Evolutionary conservation across 2,329 filamentous ascomycete genomes (phyloP).

Genomic region (Neopestalotiopsis sp.): DNA sequence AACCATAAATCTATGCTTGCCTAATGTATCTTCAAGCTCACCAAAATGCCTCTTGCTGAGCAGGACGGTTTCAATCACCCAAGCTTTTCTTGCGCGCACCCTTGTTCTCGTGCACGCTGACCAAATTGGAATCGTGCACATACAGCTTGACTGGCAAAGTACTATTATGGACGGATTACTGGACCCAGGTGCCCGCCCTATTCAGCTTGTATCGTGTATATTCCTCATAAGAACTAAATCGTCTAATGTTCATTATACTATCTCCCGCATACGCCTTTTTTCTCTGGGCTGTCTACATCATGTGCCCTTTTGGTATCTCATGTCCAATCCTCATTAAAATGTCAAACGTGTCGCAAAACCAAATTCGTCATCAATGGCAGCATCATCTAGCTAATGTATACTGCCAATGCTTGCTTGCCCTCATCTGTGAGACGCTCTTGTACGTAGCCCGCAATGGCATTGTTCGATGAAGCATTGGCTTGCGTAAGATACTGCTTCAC

Average conservation of each 20-base stretch:
- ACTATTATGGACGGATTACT: no score
- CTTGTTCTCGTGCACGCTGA: no score
- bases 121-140: no score
- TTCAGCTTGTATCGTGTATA: neutral
- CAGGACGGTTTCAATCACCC: no score
- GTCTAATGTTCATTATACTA: neutral
- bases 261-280: slow-evolving; percentile 6
- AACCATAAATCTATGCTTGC: no score
- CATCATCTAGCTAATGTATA: slow-evolving; percentile 47
- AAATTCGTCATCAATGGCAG: neutral
- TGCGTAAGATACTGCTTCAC: slow-evolving; percentile 78
- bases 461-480: slow-evolving; percentile 75
- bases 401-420: slow-evolving; percentile 57
- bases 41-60: no score
- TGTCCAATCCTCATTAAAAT: slow-evolving; percentile 10
- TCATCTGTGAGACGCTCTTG: slow-evolving; percentile 69
- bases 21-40: no score
- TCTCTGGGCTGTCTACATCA: neutral
- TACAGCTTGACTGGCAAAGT: no score
- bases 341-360: neutral
- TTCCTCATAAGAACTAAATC: neutral
- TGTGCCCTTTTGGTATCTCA: slow-evolving; percentile 14
- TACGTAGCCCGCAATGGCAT: slow-evolving; percentile 74
- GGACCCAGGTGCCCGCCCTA: no score
- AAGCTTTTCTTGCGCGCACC: no score